These are phyloP conservation scores for Kwoniella sp. DNA, from an alignment of 768 basidiomycete genomes.

Conservation along the genomic window DNA sequence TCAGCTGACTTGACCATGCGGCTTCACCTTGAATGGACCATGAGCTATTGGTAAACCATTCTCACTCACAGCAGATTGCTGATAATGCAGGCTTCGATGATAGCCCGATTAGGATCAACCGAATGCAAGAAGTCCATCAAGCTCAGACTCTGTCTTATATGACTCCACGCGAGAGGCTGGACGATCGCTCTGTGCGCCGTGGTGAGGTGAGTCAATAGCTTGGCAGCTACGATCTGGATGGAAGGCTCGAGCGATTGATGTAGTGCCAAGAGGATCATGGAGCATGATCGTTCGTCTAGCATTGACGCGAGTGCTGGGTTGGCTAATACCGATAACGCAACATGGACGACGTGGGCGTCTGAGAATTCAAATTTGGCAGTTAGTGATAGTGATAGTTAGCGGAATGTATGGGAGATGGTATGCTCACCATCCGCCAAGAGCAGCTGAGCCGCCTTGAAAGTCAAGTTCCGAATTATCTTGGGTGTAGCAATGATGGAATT, in stretches of 20 bases:
- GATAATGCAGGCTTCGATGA: conserved; percentile 50
- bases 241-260: conserved; percentile 47
- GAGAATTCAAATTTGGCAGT: background rate
- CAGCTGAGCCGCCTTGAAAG: conserved; percentile 44
- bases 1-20: background rate
- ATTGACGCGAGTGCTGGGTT: conserved; percentile 43
- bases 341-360: conserved; percentile 47
- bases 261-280: conserved; percentile 47
- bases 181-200: conserved; percentile 48
- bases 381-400: background rate
- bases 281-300: conserved; percentile 44
- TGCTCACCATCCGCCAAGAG: conserved; percentile 45
- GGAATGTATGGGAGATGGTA: background rate
- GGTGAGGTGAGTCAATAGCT: conserved; percentile 44
- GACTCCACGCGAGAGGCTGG: conserved; percentile 47
- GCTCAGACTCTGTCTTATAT: conserved; percentile 45
- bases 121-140: conserved; percentile 45
- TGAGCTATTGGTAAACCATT: background rate
- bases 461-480: conserved; percentile 28
- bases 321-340: conserved; percentile 40
- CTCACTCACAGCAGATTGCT: conserved; percentile 44
- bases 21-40: background rate
- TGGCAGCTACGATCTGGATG: conserved; percentile 50
- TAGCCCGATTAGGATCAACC: conserved; percentile 42
- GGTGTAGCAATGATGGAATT: conserved; percentile 35